Base-by-base conservation (phyloP, 139 green algal genomes). In the Parachlorella kessleri region DNA sequence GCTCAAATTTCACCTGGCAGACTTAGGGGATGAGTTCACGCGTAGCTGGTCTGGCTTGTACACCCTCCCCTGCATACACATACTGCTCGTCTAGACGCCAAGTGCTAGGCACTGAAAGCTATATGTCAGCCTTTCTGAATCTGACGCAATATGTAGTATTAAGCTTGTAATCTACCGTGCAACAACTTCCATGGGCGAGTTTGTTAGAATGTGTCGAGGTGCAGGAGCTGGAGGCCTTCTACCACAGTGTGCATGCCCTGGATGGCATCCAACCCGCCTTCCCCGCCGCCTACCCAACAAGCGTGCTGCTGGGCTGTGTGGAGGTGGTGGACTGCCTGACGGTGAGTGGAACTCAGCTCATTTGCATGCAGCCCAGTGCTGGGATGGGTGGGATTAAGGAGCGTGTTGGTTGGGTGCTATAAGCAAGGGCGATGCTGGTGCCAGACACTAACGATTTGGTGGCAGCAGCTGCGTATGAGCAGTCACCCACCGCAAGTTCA, bases 251-350 rank as follows among this genome's bases (percentile, higher is more conserved):
- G 30, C 83, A 88, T 69, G 54, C 41, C 4, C n/a, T 76, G 41
- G 81, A 88, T 3, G 81, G 76, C 0, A 23, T 59, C 5, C 14
- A 59, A 14, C 70, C 80, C 3, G 18, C 35, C 23, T 83, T 90
- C 70, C 85, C 85, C 3, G 39, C 68, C 9, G 63, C 36, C 21
- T 90, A 90, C 67, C 88, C 88, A 6, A 83, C 75, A 1, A 75
- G 85, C 39, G 83, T 86, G 24, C 72, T 92, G n/a, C 48, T 92
- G n/a, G 88, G 88, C 54, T 87, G 85, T 63, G 81, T 92, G n/a
- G 77, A 89, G 28, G 75, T 92, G 26, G 83, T 89, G 26, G 88
- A 85, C 74, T 83, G 81, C 42, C 66, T 80, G 18, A 38, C 67
- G 68, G 83, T 85, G 66, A 67, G 66, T 63, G 4, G 10, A 38